These are phyloP conservation scores for Myochromella boudieri DNA, from an alignment of 768 basidiomycete genomes.

Conservation along the genomic window DNA sequence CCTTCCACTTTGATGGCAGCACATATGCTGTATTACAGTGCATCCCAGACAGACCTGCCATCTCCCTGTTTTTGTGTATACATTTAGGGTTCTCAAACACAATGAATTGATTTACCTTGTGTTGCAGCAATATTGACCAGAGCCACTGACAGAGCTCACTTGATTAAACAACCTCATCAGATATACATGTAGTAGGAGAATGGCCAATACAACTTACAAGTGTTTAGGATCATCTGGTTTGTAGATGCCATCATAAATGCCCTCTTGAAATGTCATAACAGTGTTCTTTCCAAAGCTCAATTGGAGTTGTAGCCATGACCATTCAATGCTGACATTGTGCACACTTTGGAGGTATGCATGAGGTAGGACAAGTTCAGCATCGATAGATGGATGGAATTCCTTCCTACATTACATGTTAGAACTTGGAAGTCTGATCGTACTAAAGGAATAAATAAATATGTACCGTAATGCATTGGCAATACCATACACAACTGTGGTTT, in stretches of 20 bases:
- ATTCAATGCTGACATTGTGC: conserved; percentile 34
- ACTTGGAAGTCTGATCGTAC: background rate
- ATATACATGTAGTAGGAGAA: background rate
- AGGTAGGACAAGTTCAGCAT: conserved; percentile 22
- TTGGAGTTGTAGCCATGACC: conserved; percentile 31
- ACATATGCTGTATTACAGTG: conserved; percentile 31
- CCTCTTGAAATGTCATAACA: conserved; percentile 19
- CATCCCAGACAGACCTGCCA: conserved; percentile 33
- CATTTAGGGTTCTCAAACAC: conserved; percentile 22
- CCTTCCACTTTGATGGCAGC: conserved; percentile 24
- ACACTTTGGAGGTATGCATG: conserved; percentile 30
- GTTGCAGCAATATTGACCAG: conserved; percentile 25
- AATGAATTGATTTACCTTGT: conserved; percentile 9
- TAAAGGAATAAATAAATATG: background rate
- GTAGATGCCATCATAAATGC: conserved; percentile 22
- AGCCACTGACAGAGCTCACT: conserved; percentile 28
- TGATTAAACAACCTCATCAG: background rate
- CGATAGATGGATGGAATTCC: conserved; percentile 24
- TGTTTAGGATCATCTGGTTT: conserved; percentile 22
- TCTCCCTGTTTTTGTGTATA: conserved; percentile 29
- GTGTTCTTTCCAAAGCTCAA: conserved; percentile 32
- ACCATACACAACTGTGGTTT: conserved; percentile 32
- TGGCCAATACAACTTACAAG: conserved; percentile 23
- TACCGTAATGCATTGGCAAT: conserved; percentile 29
- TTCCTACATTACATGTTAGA: conserved; percentile 14